Evolutionary conservation across 352 stramenopile species (phyloP).

Genomic region (Phytophthora sansomeana): DNA sequence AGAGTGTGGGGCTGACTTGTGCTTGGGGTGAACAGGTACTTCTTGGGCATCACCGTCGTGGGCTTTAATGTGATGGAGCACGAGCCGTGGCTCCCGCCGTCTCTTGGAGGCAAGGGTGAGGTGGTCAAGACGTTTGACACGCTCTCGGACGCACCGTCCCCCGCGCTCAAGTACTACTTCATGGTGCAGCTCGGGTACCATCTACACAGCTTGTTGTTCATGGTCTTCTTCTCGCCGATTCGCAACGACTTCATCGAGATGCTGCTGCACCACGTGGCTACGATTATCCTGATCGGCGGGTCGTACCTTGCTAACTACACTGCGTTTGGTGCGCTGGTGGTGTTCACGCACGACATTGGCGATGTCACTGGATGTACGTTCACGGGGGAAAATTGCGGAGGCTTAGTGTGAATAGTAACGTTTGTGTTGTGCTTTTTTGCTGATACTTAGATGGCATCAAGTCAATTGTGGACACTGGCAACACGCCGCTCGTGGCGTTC

Average conservation of each 20-base stretch:
- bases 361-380: conserved; percentile 62
- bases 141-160: conserved; percentile 43
- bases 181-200: conserved; percentile 69
- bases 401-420: conserved; percentile 10
- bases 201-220: conserved; percentile 59
- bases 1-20: conserved; percentile 5
- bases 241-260: conserved; percentile 72
- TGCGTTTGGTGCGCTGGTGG: conserved; percentile 50
- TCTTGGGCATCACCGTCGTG: conserved; percentile 50
- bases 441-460: conserved; percentile 67
- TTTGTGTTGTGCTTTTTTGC: conserved; percentile 10
- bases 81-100: conserved; percentile 53
- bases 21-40: conserved; percentile 49
- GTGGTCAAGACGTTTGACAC: conserved; percentile 41
- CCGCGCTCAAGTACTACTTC: conserved; percentile 54
- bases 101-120: conserved; percentile 47
- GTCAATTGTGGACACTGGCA: conserved; percentile 60
- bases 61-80: conserved; percentile 53
- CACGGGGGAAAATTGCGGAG: neutral
- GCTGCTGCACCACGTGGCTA: conserved; percentile 62
- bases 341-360: conserved; percentile 62
- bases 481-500: conserved; percentile 37
- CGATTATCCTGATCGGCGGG: conserved; percentile 60
- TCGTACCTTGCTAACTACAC: conserved; percentile 60
- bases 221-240: conserved; percentile 63